Conservation (phyloP, 2,329 filamentous ascomycete genomes). For the Coleophoma cylindrospora region DNA sequence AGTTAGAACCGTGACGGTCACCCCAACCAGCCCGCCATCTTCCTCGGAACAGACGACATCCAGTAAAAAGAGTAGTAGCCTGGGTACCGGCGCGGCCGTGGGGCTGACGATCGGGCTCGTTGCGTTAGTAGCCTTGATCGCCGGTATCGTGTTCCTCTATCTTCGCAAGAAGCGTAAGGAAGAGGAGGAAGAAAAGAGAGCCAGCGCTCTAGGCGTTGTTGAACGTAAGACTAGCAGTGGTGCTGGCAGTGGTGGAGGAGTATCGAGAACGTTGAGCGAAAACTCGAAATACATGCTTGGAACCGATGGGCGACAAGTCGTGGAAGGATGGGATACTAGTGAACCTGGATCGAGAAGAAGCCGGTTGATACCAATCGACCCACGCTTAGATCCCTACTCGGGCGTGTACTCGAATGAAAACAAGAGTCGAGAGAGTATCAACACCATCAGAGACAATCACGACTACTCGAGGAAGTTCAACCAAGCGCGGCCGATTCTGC, state of each 20-base stretch:
- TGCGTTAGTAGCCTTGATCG: conserved; percentile 34
- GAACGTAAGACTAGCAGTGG: conserved; percentile 17
- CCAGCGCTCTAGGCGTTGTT: conserved; percentile 7
- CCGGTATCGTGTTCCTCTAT: conserved; percentile 34
- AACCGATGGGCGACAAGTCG: conserved; percentile 25
- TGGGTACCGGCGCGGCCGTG: conserved; percentile 43
- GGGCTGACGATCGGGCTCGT: conserved; percentile 49
- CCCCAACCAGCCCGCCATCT: conserved; percentile 33
- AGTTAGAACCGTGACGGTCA: conserved; percentile 49
- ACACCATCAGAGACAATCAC: conserved; percentile 58
- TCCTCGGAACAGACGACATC: conserved; percentile 6
- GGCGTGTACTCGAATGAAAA: conserved; percentile 47
- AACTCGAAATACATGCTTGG: conserved; percentile 28
- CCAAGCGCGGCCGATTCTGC: conserved; percentile 44
- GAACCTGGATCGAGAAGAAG: conserved; percentile 35
- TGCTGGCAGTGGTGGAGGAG: conserved; percentile 17
- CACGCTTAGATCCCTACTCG: conserved; percentile 57
- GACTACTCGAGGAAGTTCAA: conserved; percentile 54
- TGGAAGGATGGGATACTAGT: conserved; percentile 25
- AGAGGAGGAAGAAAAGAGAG: conserved; percentile 33
- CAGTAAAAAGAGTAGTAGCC: conserved; percentile 16
- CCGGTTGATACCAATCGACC: conserved; percentile 56
- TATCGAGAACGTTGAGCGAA: conserved; percentile 27
- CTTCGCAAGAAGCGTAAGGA: conserved; percentile 37
- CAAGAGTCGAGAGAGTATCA: conserved; percentile 58